A percentile compares a stretch with the other conserved stretches of the same genome.
Conservation (phyloP, 2,329 filamentous ascomycete species). For the Aureobasidium lini region DNA sequence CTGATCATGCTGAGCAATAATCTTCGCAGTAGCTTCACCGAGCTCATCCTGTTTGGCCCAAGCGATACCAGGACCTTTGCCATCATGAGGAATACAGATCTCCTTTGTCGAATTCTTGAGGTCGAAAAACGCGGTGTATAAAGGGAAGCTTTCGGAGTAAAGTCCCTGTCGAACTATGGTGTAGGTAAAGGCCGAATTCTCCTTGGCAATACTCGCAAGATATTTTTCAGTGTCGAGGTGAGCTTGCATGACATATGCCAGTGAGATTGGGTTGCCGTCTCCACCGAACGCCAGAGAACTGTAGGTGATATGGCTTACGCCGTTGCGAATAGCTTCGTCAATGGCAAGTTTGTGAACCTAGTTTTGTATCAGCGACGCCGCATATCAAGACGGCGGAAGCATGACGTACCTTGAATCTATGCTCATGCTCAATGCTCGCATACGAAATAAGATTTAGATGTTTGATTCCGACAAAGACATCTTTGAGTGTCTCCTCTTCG, state of each 20-base stretch:
- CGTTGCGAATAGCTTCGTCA: constrained; percentile 33
- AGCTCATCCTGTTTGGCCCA: background rate
- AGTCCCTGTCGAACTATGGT: constrained; percentile 38
- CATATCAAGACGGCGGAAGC: background rate
- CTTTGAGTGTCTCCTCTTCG: background rate
- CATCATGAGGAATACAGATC: background rate
- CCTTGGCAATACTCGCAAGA: constrained; percentile 19
- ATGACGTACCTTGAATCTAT: background rate
- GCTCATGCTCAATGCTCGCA: background rate
- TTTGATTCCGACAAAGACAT: background rate
- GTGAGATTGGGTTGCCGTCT: constrained; percentile 25
- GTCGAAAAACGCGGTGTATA: constrained; percentile 40
- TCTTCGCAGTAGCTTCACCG: background rate
- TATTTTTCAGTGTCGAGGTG: constrained; percentile 38
- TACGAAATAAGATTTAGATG: background rate
- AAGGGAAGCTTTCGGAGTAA: constrained; percentile 41
- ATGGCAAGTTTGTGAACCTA: constrained; percentile 32
- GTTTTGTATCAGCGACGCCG: background rate
- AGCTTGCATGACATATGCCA: constrained; percentile 37
- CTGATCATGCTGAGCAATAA: background rate
- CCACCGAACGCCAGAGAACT: constrained; percentile 37
- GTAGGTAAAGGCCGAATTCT: constrained; percentile 18
- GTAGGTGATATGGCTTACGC: constrained; percentile 40
- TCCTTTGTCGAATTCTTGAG: background rate
- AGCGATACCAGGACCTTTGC: background rate